phyloP scores from a whole-genome alignment of 2,329 filamentous ascomycete genomes.

The Venturia asperata region DNA sequence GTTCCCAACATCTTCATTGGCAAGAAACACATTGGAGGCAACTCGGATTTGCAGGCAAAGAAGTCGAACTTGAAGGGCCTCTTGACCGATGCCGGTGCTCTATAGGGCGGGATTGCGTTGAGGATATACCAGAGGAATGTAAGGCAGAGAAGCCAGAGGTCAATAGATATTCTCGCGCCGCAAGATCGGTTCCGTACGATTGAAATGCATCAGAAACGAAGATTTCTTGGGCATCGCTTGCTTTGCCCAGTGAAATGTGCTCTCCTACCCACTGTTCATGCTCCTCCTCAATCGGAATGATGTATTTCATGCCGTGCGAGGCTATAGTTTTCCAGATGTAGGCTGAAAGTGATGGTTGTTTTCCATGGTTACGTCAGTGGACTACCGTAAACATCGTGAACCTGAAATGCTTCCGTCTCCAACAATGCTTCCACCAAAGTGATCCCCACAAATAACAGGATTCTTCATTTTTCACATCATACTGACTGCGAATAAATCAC shows the following conservation, averaged over 20 bases:
- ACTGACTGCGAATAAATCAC: neutral
- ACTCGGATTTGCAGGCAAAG: constrained; percentile 74
- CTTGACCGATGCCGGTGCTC: constrained; percentile 56
- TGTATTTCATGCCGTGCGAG: neutral
- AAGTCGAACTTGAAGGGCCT: constrained; percentile 57
- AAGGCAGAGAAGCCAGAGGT: neutral
- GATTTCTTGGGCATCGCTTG: neutral
- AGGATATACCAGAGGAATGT: neutral
- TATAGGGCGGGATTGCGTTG: constrained; percentile 3
- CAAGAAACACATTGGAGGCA: constrained; percentile 89
- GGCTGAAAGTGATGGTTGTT: neutral
- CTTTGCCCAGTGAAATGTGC: neutral
- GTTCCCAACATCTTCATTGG: constrained; percentile 95
- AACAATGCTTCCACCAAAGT: neutral
- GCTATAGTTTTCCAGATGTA: neutral
- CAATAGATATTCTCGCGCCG: neutral
- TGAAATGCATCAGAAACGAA: neutral
- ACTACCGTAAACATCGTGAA: neutral
- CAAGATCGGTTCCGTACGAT: neutral
- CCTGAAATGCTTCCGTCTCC: neutral
- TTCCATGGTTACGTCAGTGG: constrained; percentile 11
- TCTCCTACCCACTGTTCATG: neutral
- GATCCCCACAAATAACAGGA: neutral
- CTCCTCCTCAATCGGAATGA: neutral
- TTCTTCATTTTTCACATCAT: neutral